Evolutionary conservation across 1,284 basidiomycete species (phyloP).

Genomic region (Ganoderma leucocontextum): DNA sequence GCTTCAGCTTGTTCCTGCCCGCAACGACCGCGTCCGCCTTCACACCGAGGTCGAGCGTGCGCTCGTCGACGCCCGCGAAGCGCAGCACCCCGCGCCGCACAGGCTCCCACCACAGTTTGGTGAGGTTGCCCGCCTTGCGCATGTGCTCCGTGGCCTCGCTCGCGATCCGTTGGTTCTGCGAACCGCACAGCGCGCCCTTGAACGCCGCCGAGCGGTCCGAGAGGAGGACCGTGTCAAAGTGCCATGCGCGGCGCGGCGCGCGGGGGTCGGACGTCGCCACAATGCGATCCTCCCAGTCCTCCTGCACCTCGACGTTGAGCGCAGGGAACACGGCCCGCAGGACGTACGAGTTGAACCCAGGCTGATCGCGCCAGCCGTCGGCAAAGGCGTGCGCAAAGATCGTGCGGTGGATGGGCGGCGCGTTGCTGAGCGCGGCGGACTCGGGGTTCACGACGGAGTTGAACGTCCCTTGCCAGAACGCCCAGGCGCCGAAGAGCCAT

Average conservation of each 20-base stretch:
- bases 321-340: slow-evolving; percentile 81
- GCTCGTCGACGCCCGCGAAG: slow-evolving; percentile 61
- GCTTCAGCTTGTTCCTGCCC: slow-evolving; percentile 17
- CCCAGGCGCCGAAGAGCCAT: slow-evolving; percentile 76
- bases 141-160: slow-evolving; percentile 66
- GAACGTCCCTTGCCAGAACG: slow-evolving; percentile 71
- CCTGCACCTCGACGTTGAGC: slow-evolving; percentile 68
- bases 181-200: slow-evolving; percentile 67
- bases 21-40: slow-evolving; percentile 33
- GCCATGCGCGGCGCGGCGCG: slow-evolving; percentile 53
- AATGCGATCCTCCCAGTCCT: slow-evolving; percentile 76
- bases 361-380: slow-evolving; percentile 75
- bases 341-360: slow-evolving; percentile 79
- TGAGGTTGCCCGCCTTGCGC: slow-evolving; percentile 44
- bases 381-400: slow-evolving; percentile 71
- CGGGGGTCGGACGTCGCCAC: slow-evolving; percentile 49
- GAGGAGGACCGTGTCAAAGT: slow-evolving; percentile 70
- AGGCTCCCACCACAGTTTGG: slow-evolving; percentile 75
- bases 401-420: slow-evolving; percentile 66
- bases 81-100: slow-evolving; percentile 66
- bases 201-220: slow-evolving; percentile 80
- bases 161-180: slow-evolving; percentile 72
- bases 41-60: slow-evolving; percentile 38
- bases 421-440: slow-evolving; percentile 30
- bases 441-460: slow-evolving; percentile 36